Percentiles rank a stretch among this genome's conserved stretches.
phyloP scores from a whole-genome alignment of 2,329 filamentous ascomycete genomes.

The Trichoderma harzianum region DNA sequence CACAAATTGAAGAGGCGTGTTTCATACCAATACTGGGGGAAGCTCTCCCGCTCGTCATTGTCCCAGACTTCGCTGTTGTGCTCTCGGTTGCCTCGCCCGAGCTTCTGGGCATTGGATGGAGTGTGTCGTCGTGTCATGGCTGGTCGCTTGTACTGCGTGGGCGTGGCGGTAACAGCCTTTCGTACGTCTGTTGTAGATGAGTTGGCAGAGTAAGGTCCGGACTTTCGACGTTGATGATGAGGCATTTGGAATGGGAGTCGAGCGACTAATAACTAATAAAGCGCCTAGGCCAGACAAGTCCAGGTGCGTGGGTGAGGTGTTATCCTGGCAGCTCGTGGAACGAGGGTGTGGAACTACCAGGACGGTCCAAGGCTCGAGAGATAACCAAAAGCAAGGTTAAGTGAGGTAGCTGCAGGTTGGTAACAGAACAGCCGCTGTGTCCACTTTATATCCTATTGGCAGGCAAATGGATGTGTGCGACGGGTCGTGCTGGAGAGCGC shows the following conservation, averaged over 20 bases:
- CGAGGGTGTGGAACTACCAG: constrained; percentile 14
- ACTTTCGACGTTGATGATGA: constrained; percentile 57
- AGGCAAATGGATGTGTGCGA: not conserved
- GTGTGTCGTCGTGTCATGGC: constrained; percentile 44
- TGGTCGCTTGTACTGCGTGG: constrained; percentile 48
- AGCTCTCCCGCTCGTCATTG: constrained; percentile 59
- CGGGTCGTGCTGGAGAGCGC: not conserved
- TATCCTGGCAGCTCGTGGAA: constrained; percentile 18
- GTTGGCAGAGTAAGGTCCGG: constrained; percentile 51
- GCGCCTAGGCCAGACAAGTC: not conserved
- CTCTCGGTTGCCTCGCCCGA: constrained; percentile 50
- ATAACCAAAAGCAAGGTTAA: not conserved
- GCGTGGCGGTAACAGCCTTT: constrained; percentile 46
- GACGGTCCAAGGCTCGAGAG: constrained; percentile 3
- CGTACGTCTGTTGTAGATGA: constrained; percentile 55
- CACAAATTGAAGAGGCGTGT: constrained; percentile 7
- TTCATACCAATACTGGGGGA: constrained; percentile 62
- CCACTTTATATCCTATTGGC: not conserved
- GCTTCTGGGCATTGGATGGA: constrained; percentile 41
- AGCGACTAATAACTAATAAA: not conserved
- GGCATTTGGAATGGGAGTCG: constrained; percentile 41
- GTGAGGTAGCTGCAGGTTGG: not conserved
- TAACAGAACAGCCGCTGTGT: not conserved
- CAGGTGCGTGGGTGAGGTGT: not conserved
- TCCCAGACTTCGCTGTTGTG: constrained; percentile 50